Conservation (phyloP, 1,284 basidiomycete genomes). For the Trametes sp. region DNA sequence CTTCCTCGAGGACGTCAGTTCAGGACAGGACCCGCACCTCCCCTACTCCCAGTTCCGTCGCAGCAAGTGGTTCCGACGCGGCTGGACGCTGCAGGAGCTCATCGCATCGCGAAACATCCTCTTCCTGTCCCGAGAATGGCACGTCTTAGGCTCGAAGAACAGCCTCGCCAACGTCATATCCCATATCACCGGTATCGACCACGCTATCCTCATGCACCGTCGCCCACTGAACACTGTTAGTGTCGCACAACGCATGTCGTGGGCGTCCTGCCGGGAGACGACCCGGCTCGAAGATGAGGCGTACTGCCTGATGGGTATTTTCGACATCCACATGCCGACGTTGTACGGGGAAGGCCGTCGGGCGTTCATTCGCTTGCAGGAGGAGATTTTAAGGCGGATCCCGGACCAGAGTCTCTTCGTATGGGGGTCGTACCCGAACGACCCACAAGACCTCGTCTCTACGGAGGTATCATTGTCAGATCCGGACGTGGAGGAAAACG, state of each 20-base stretch:
- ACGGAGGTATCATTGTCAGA: too few species aligned
- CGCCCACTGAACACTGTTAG: neutral
- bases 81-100: neutral
- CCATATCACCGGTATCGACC: neutral
- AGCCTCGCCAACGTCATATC: neutral
- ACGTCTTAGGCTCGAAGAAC: neutral
- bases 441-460: too few species aligned
- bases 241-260: slow-evolving; percentile 1
- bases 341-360: neutral
- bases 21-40: neutral
- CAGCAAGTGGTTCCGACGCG: slow-evolving; percentile 3
- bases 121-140: neutral
- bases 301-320: slow-evolving; percentile 1
- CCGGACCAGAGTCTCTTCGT: neutral
- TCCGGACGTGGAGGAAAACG: too few species aligned
- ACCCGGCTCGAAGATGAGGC: neutral
- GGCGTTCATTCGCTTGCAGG: neutral
- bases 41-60: neutral
- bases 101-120: neutral
- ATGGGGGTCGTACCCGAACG: neutral
- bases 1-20: neutral
- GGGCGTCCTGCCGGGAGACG: neutral
- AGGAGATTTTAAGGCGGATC: slow-evolving; percentile 3
- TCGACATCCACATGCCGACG: neutral
- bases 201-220: neutral